Percentiles rank a stretch among this genome's conserved stretches.
These are phyloP conservation scores for Corchorus capsularis DNA, from an alignment of 345 rosid species.

Conservation along the genomic window DNA sequence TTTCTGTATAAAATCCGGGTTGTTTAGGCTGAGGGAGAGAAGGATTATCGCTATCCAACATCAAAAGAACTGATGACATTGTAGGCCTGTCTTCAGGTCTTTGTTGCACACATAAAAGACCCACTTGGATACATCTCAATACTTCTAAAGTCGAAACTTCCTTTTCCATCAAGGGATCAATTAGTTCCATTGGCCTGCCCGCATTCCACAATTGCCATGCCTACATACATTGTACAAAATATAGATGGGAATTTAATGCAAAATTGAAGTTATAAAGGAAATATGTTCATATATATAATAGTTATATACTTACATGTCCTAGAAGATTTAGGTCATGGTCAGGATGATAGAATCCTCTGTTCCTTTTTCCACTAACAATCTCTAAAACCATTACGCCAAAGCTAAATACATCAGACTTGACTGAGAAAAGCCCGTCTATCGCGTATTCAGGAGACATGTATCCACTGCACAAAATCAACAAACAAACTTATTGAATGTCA, in stretches of 20 bases:
- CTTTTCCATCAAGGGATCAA: conserved; percentile 25
- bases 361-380: conserved; percentile 46
- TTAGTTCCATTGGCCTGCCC: conserved; percentile 31
- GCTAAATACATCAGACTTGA: conserved; percentile 49
- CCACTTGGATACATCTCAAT: conserved; percentile 55
- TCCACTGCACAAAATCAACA: conserved; percentile 29
- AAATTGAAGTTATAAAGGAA: too few species aligned
- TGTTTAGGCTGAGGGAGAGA: conserved; percentile 37
- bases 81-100: conserved; percentile 53
- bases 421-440: conserved; percentile 40
- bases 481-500: background rate
- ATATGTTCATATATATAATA: too few species aligned
- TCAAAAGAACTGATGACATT: conserved; percentile 44
- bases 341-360: conserved; percentile 25
- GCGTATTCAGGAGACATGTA: conserved; percentile 55
- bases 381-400: conserved; percentile 48
- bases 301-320: conserved; percentile 45
- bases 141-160: conserved; percentile 26
- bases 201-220: conserved; percentile 47
- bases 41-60: conserved; percentile 44
- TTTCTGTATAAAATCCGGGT: conserved; percentile 34
- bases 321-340: conserved; percentile 34
- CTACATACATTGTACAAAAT: conserved; percentile 23
- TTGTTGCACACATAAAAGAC: conserved; percentile 63
- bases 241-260: background rate